Conservation (phyloP, 257 asterid species). For the Misopates orontium region DNA sequence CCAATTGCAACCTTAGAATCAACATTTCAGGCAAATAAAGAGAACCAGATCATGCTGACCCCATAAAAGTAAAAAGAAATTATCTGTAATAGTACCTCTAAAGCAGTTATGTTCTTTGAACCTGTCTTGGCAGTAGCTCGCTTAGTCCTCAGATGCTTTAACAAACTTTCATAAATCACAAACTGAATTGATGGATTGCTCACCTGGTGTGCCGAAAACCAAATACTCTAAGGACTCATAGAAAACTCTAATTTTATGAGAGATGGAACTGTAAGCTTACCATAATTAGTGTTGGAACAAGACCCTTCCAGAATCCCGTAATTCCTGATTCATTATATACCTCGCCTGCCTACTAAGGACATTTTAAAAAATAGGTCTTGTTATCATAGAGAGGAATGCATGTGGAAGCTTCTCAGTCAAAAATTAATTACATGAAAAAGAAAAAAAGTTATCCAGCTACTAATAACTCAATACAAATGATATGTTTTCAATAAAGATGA, state of each 20-base stretch:
- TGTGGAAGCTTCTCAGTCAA: neutral
- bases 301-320: slow-evolving; percentile 91
- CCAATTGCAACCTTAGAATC: slow-evolving; percentile 8
- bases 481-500: neutral
- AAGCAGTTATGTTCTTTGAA: slow-evolving; percentile 50
- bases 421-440: neutral
- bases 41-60: slow-evolving; percentile 8
- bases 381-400: slow-evolving; percentile 25
- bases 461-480: neutral
- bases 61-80: slow-evolving; percentile 8
- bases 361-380: slow-evolving; percentile 35
- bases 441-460: neutral
- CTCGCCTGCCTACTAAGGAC: slow-evolving; percentile 71
- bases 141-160: slow-evolving; percentile 68
- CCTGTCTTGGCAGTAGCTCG: slow-evolving; percentile 52
- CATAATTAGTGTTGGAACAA: slow-evolving; percentile 84
- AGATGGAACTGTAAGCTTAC: slow-evolving; percentile 37
- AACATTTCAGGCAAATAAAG: slow-evolving; percentile 12
- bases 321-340: slow-evolving; percentile 83
- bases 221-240: slow-evolving; percentile 27
- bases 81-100: slow-evolving; percentile 54
- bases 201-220: slow-evolving; percentile 51
- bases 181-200: slow-evolving; percentile 98
- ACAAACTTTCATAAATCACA: slow-evolving; percentile 84
- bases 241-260: slow-evolving; percentile 16